These are phyloP conservation scores for Fraxinus sp. DNA, from an alignment of 305 asterid species.

Conservation along the genomic window DNA sequence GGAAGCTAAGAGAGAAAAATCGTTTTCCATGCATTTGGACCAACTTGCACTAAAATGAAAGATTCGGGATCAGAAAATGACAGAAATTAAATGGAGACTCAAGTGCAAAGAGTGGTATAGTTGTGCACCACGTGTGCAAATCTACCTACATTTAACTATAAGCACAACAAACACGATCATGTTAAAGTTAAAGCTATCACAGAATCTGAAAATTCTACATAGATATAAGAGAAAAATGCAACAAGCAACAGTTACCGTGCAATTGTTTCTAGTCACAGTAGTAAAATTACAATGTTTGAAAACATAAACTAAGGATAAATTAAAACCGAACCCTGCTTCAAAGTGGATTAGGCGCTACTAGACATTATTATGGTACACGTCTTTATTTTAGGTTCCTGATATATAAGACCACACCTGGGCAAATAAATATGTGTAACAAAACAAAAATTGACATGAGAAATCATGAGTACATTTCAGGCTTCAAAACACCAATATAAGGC, in stretches of 20 bases:
- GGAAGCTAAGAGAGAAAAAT: not conserved
- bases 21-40: not conserved
- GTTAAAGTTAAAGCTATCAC: not conserved
- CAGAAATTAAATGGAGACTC: not conserved
- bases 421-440: not conserved
- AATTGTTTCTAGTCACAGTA: not conserved
- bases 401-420: not conserved
- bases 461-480: constrained; percentile 66
- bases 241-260: not conserved
- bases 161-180: not conserved
- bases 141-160: not conserved
- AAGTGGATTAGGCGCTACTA: not conserved
- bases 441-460: not conserved
- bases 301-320: not conserved
- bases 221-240: not conserved
- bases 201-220: not conserved
- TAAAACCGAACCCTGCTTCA: not conserved
- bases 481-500: constrained; percentile 78
- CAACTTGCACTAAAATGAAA: not conserved
- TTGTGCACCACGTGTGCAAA: not conserved
- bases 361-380: not conserved
- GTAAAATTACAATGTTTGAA: not conserved
- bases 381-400: not conserved
- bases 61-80: not conserved
- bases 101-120: not conserved